phyloP scores from a whole-genome alignment of 768 basidiomycete species.

The Leucocoprinus sp. region DNA sequence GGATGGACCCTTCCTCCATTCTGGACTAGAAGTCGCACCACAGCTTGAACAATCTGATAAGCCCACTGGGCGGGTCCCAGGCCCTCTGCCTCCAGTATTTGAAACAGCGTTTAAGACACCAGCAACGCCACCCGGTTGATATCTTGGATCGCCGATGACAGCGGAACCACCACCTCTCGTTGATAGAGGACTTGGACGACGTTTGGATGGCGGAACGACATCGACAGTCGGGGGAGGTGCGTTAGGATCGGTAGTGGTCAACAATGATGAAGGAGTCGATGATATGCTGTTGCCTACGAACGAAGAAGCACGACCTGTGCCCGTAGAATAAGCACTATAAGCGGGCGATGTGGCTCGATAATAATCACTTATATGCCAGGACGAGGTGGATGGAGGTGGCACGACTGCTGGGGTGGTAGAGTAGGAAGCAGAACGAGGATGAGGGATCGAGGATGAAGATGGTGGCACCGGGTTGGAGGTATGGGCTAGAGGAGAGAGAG shows the following conservation, averaged over 20 bases:
- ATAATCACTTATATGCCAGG: slow-evolving; percentile 7
- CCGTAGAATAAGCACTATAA: slow-evolving; percentile 20
- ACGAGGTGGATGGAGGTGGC: background rate
- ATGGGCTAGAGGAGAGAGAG: slow-evolving; percentile 21
- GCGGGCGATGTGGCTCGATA: slow-evolving; percentile 27
- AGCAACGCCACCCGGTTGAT: slow-evolving; percentile 23
- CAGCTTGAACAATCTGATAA: slow-evolving; percentile 72
- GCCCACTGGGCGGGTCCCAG: slow-evolving; percentile 58
- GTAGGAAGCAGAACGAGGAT: slow-evolving; percentile 7
- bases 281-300: slow-evolving; percentile 24
- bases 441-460: slow-evolving; percentile 3
- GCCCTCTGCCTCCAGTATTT: slow-evolving; percentile 37
- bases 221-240: slow-evolving; percentile 20
- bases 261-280: slow-evolving; percentile 15
- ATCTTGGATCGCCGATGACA: slow-evolving; percentile 17
- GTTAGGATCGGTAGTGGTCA: background rate
- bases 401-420: slow-evolving; percentile 5
- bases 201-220: slow-evolving; percentile 48
- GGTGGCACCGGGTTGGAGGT: slow-evolving; percentile 3
- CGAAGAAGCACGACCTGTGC: slow-evolving; percentile 13
- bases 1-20: slow-evolving; percentile 88
- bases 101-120: slow-evolving; percentile 17
- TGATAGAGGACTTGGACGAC: slow-evolving; percentile 47
- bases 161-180: slow-evolving; percentile 23
- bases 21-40: slow-evolving; percentile 73